phyloP scores from a whole-genome alignment of 257 asterid genomes.

The Solanum peruvianum region DNA sequence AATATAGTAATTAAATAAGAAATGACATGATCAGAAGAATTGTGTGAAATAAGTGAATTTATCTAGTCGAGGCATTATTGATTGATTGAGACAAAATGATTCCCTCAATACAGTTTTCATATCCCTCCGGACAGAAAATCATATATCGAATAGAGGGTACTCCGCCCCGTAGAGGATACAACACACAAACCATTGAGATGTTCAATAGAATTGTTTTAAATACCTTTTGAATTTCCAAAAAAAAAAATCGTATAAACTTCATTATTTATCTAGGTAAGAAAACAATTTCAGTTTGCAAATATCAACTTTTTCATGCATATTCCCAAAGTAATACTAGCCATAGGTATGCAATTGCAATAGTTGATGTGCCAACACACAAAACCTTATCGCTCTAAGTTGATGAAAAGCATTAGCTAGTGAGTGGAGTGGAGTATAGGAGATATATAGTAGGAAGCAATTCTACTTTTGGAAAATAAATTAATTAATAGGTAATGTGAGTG shows the following conservation, averaged over 20 bases:
- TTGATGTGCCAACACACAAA: not conserved
- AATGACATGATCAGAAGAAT: no score
- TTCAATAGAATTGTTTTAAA: no score
- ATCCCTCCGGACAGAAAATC: no score
- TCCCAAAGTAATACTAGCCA: not conserved
- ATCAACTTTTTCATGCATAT: not conserved
- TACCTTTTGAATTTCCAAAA: not conserved
- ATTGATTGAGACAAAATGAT: no score
- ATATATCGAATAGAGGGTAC: no score
- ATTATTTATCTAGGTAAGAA: not conserved
- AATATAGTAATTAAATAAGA: no score
- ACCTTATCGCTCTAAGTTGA: no score
- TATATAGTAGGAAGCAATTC: not conserved
- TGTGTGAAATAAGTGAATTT: no score
- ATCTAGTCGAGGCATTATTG: no score
- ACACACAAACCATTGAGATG: no score
- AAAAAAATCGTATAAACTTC: not conserved
- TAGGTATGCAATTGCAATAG: not conserved
- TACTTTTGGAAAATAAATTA: not conserved
- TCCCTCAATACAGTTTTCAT: no score
- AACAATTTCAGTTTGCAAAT: not conserved
- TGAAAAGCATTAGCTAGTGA: not conserved
- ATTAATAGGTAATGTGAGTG: not conserved
- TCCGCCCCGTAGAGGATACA: no score
- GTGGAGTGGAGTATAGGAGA: not conserved